Evolutionary conservation across 768 basidiomycete genomes (phyloP).

Genomic region (Auriscalpium orientale): DNA sequence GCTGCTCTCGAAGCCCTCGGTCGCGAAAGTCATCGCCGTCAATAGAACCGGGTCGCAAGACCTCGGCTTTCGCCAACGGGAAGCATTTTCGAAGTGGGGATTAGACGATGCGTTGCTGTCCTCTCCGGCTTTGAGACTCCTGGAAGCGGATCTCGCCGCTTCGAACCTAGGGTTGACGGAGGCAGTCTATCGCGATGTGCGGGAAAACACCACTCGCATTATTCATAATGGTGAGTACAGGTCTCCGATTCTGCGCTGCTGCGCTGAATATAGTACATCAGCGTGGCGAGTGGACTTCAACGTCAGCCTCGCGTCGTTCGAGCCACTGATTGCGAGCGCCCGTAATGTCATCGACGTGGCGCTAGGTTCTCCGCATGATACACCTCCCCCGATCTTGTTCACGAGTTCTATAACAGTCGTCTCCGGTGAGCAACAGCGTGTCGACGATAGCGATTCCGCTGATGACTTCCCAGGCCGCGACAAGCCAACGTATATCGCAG

Average conservation of each 20-base stretch:
- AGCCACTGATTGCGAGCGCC: slow-evolving; percentile 15
- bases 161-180: slow-evolving; percentile 1
- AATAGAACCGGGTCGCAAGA: slow-evolving; percentile 4
- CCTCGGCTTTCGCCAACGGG: slow-evolving; percentile 4
- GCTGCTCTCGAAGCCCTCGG: slow-evolving; percentile 14
- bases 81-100: slow-evolving; percentile 11
- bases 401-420: slow-evolving; percentile 20
- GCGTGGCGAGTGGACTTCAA: slow-evolving; percentile 25
- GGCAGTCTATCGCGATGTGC: too few relatives aligned
- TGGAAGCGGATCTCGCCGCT: slow-evolving; percentile 4
- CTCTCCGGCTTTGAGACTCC: slow-evolving; percentile 4
- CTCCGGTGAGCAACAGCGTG: not conserved
- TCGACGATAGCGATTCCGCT: too few relatives aligned
- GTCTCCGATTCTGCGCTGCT: too few relatives aligned
- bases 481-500: not conserved
- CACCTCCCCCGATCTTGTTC: slow-evolving; percentile 17
- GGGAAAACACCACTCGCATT: not conserved
- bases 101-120: slow-evolving; percentile 7
- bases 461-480: not conserved
- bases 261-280: slow-evolving; percentile 12
- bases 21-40: slow-evolving; percentile 19
- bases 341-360: slow-evolving; percentile 20
- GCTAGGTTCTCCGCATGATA: slow-evolving; percentile 7
- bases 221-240: not conserved
- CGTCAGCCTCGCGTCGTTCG: slow-evolving; percentile 17